Evolutionary conservation across 805 yeast species (phyloP).

Genomic region (Kregervanrija delftensis): DNA sequence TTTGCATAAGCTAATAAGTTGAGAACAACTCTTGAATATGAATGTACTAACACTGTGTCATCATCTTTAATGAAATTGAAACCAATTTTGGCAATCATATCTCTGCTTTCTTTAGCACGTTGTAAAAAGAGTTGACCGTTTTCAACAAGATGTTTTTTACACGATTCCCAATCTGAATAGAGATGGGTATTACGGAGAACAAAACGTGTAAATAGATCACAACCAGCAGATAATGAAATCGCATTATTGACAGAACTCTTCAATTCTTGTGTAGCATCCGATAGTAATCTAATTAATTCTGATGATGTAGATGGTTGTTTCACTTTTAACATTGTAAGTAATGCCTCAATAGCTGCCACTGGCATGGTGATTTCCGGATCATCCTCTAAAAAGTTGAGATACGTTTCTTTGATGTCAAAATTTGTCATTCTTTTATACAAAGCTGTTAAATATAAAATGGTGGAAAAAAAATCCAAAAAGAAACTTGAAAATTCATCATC

Average conservation of each 20-base stretch:
- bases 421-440: slow-evolving; percentile 16
- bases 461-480: not conserved
- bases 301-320: slow-evolving; percentile 92
- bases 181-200: slow-evolving; percentile 84
- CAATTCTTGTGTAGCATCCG: slow-evolving; percentile 66
- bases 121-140: slow-evolving; percentile 89
- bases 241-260: slow-evolving; percentile 83
- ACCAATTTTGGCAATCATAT: slow-evolving; percentile 82
- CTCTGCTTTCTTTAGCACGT: slow-evolving; percentile 86
- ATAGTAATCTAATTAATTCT: slow-evolving; percentile 77
- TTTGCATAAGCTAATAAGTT: slow-evolving; percentile 73
- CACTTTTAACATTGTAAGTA: slow-evolving; percentile 73
- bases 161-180: slow-evolving; percentile 91
- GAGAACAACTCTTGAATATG: slow-evolving; percentile 84
- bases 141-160: slow-evolving; percentile 79
- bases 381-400: slow-evolving; percentile 72
- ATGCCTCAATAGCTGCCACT: slow-evolving; percentile 93
- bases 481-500: no score
- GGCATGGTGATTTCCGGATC: slow-evolving; percentile 99
- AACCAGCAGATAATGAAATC: slow-evolving; percentile 91
- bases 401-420: slow-evolving; percentile 79
- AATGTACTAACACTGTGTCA: slow-evolving; percentile 84
- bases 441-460: not conserved
- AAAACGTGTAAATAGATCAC: slow-evolving; percentile 92
- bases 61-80: slow-evolving; percentile 87